These are phyloP conservation scores for Oryza glaberrima DNA, from an alignment of 176 grass and related monocot species.

Conservation along the genomic window DNA sequence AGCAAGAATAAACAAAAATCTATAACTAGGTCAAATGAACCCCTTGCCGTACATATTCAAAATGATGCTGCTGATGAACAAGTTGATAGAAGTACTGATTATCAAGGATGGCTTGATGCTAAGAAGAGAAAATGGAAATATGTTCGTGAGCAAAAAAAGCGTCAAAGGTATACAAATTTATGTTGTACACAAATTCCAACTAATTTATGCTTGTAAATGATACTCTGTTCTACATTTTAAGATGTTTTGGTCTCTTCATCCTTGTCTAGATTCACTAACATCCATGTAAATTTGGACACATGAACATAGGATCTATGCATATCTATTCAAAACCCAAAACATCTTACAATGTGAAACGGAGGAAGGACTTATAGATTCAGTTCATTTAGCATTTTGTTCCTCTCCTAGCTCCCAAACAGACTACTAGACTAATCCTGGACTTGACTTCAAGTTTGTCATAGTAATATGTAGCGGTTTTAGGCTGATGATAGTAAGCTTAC, in stretches of 20 bases:
- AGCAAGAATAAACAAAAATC: slow-evolving; percentile 40
- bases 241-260: too few species aligned
- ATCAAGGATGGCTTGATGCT: slow-evolving; percentile 91
- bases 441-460: background rate
- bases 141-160: slow-evolving; percentile 70
- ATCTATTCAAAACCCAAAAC: too few species aligned
- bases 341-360: too few species aligned
- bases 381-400: slow-evolving; percentile 18
- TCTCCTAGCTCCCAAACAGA: background rate
- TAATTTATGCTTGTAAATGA: slow-evolving; percentile 20
- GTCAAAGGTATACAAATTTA: slow-evolving; percentile 56
- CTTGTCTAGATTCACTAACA: too few species aligned
- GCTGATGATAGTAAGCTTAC: background rate
- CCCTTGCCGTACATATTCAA: slow-evolving; percentile 34
- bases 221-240: background rate
- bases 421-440: background rate
- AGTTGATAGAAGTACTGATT: slow-evolving; percentile 74
- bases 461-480: background rate
- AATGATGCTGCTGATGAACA: slow-evolving; percentile 43
- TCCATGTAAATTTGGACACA: too few species aligned
- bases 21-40: slow-evolving; percentile 41
- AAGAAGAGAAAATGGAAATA: slow-evolving; percentile 96
- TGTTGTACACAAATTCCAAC: slow-evolving; percentile 1
- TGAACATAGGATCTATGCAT: too few species aligned
- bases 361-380: background rate